These are phyloP conservation scores for Crotalaria pallida DNA, from an alignment of 306 rosid species.

Conservation along the genomic window DNA sequence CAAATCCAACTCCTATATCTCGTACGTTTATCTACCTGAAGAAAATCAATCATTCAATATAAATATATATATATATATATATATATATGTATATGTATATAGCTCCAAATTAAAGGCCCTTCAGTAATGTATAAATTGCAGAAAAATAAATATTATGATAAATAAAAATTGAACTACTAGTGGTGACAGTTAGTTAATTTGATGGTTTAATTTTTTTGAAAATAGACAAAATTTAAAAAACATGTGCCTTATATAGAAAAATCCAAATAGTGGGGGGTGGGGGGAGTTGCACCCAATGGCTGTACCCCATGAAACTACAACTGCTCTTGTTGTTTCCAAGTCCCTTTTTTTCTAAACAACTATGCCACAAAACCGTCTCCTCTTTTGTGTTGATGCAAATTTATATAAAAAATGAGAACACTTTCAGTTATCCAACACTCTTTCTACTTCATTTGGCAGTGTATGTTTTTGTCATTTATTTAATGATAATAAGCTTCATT, in stretches of 20 bases:
- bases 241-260: neutral
- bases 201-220: neutral
- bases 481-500: neutral
- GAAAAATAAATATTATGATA: neutral
- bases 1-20: neutral
- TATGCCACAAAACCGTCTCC: slow-evolving; percentile 10
- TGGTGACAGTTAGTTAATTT: slow-evolving; percentile 24
- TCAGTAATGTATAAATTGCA: neutral
- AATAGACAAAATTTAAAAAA: neutral
- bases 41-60: neutral
- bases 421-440: slow-evolving; percentile 25
- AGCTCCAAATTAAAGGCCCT: neutral
- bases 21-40: neutral
- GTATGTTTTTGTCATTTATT: slow-evolving; percentile 8
- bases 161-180: neutral
- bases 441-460: slow-evolving; percentile 23
- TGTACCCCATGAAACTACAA: slow-evolving; percentile 34
- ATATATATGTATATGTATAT: no score
- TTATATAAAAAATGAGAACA: slow-evolving; percentile 10
- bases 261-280: slow-evolving; percentile 23
- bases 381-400: slow-evolving; percentile 15
- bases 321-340: slow-evolving; percentile 31
- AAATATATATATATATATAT: no score
- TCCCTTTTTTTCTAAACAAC: slow-evolving; percentile 12
- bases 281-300: slow-evolving; percentile 28